Evolutionary conservation across 2,329 filamentous ascomycete genomes (phyloP), one percentile per base, ranked within the genome.

Genomic region (Westerdykella ornata): DNA sequence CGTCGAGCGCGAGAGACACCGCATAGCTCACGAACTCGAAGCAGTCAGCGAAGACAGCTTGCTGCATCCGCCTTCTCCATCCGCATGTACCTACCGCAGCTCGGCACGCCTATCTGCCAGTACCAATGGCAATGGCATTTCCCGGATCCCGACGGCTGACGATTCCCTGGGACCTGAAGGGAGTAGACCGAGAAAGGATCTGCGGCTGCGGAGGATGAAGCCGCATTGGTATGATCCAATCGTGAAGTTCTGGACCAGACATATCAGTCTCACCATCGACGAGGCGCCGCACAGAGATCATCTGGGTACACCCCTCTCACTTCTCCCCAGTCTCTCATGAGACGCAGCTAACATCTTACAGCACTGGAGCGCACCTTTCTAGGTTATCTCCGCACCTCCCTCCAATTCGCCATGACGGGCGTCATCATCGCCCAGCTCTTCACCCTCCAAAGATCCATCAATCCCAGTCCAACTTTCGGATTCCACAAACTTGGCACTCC

Each of bases 331-430:
- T 6, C 38, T 20, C 41, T 40, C 12, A 29, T 41, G n/a, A 8
- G 22, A 41, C n/a, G 37, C 53, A 43, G 35, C 20, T 39, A 19
- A 39, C 34, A 32, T 36, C 33, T 1, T 30, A 30, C 53, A 87
- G 84, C 84, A 29, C 75, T 87, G 41, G 83, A 88, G 64, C 72
- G 84, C 42, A 88, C 84, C 14, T 88, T 82, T 57, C 75, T 88
- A 14, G 81, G 75, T 20, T 88, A 87, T 60, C 72, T 87, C 20
- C 77, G 84, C 15, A 88, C 83, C 1, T 85, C 81, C 0, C 65
- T 84, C 29, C 72, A 76, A n/a, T 70, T 87, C 30, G 80, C 82
- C 12, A 81, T 85, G 66, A 68, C 80, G 15, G 82, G 82, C 14
- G 76, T 83, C 2, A 53, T 78, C 3, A 73, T 83, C 19, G 78